Conservation (phyloP, 108 stramenopile genomes). For the Pseudonitzschia multiseries region DNA sequence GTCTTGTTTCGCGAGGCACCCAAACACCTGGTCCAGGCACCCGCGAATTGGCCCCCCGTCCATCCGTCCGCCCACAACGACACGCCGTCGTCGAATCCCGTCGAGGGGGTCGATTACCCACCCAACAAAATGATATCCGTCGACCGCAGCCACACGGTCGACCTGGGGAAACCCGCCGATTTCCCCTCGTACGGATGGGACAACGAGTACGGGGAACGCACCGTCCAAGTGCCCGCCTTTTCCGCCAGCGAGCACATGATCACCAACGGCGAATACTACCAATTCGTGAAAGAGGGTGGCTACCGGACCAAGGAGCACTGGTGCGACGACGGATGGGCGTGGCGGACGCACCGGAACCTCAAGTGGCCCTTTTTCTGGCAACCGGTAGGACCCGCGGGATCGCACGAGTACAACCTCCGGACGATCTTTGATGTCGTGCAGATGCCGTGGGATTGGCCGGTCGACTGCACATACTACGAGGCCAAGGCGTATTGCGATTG, state of each 20-base stretch:
- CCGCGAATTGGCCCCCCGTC: conserved; percentile 75
- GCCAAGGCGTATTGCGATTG: conserved; percentile 90
- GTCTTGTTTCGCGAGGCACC: conserved; percentile 92
- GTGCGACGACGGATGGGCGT: conserved; percentile 94
- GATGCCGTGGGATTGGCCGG: conserved; percentile 94
- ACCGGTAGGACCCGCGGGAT: conserved; percentile 78
- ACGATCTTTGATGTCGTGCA: conserved; percentile 84
- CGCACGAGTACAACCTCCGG: conserved; percentile 85
- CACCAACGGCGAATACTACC: conserved; percentile 92
- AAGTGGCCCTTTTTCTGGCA: conserved; percentile 96
- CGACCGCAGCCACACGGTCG: conserved; percentile 40
- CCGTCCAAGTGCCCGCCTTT: conserved; percentile 77
- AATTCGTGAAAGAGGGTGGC: conserved; percentile 92
- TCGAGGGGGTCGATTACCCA: conserved; percentile 65
- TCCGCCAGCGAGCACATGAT: conserved; percentile 85
- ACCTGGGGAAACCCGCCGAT: conserved; percentile 84
- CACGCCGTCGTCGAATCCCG: conserved; percentile 44
- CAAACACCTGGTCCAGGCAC: conserved; percentile 73
- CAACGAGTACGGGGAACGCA: conserved; percentile 92
- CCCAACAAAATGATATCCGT: conserved; percentile 70
- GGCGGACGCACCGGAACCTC: conserved; percentile 87
- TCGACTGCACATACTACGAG: conserved; percentile 94
- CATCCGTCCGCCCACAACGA: conserved; percentile 62
- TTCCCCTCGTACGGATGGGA: conserved; percentile 96
- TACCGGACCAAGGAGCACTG: conserved; percentile 79